Evolutionary conservation across 2,329 filamentous ascomycete genomes (phyloP), one percentile per base, ranked within the genome.

Genomic region (Pyricularia grisea): DNA sequence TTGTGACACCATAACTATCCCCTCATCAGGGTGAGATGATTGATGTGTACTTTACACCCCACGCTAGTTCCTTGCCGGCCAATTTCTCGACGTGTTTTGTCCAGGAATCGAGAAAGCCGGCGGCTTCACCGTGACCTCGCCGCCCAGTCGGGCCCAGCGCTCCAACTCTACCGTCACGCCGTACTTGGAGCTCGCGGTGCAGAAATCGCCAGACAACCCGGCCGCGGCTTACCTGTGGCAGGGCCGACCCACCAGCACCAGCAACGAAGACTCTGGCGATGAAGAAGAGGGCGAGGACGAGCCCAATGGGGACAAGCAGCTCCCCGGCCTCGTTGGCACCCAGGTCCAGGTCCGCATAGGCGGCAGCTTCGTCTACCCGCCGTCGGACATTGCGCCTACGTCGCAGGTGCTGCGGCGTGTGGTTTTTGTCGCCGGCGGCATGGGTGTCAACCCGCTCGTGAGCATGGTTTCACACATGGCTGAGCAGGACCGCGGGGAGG

Each of bases 61-160:
- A 4, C 27, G 23, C 25, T 61, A 61, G 58, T 61, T 61, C 23
- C 58, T 61, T 6, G 23, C 58, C 11, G 58, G 58, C 11, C n/a
- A 61, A 61, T 61, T 61, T 23, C 58, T 61, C 58, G 58, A 61
- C 58, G 58, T 61, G 10, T 61, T 91, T 76, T 85, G 93, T 68
- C 92, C 93, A 1, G 82, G 81, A 55, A 80, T 92, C 64, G 74
- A 84, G 63, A 88, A 90, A 76, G 89, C 92, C 3, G 93, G 93
- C 42, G 93, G 93, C 70, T 97, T 97, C 81, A 97, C 93, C 61
- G 91, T 97, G 72, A 94, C 92, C 7, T 95, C 92, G 1, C 81
- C 90, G 0, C 92, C 92, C 0, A 28, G 64, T 67, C 27, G 5
- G 4, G 55, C 2, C 60, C 33, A 1, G 9, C 17, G 25, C 28